Conservation (phyloP, 192 early-diverging fungal species). For the Cetraspora pellucida region DNA sequence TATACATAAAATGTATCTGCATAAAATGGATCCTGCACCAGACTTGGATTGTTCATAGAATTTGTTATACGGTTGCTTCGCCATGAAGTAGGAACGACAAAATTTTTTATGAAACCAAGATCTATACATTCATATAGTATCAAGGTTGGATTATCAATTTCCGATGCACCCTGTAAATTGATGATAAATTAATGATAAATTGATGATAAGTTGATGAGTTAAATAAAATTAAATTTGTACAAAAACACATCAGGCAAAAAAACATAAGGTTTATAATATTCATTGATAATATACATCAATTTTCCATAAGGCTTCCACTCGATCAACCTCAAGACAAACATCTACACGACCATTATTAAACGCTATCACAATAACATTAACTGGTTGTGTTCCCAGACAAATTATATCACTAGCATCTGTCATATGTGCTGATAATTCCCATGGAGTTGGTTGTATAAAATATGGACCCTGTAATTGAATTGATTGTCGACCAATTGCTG, state of each 20-base stretch:
- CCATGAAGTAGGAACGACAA: conserved; percentile 16
- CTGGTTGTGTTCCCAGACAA: conserved; percentile 44
- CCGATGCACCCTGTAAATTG: neutral
- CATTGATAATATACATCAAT: conserved; percentile 12
- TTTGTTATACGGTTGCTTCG: neutral
- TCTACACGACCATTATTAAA: conserved; percentile 64
- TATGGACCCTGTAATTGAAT: conserved; percentile 57
- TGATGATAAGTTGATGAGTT: neutral
- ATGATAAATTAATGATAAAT: neutral
- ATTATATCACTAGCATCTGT: conserved; percentile 50
- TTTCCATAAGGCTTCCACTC: conserved; percentile 44
- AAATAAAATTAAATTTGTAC: neutral
- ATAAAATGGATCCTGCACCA: conserved; percentile 64
- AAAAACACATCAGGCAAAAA: neutral
- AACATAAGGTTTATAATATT: neutral
- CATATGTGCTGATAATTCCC: conserved; percentile 30
- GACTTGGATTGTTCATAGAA: conserved; percentile 37
- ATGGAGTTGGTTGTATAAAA: conserved; percentile 45
- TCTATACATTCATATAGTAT: conserved; percentile 48
- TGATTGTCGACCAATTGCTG: conserved; percentile 16
- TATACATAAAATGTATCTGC: conserved; percentile 67
- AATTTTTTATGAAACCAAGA: conserved; percentile 39
- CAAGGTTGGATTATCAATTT: conserved; percentile 23
- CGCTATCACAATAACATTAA: conserved; percentile 60
- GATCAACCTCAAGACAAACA: conserved; percentile 61